phyloP scores from a whole-genome alignment of 768 basidiomycete species.

The Melanogaster broomeanus region DNA sequence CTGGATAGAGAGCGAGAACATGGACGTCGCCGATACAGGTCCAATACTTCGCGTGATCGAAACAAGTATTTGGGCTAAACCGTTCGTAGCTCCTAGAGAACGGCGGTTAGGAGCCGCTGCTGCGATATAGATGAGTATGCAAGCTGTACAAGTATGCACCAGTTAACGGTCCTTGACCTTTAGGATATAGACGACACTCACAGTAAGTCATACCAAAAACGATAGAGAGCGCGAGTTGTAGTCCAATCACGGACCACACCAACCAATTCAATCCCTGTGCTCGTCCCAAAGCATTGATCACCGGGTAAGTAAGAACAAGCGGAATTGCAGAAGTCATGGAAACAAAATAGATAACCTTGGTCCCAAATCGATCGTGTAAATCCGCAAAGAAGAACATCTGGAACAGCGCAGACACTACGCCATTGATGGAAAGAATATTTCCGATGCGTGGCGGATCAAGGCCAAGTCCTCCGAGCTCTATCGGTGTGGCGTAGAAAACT shows the following conservation, averaged over 20 bases:
- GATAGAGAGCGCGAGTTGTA: conserved; percentile 51
- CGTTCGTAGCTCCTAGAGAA: conserved; percentile 74
- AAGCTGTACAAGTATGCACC: conserved; percentile 41
- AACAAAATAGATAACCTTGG: conserved; percentile 56
- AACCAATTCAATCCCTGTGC: conserved; percentile 43
- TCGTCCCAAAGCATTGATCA: conserved; percentile 58
- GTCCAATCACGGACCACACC: conserved; percentile 52
- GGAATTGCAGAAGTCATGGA: conserved; percentile 55
- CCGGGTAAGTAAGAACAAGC: conserved; percentile 57
- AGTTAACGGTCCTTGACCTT: not conserved
- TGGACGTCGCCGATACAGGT: conserved; percentile 58
- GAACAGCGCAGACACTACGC: conserved; percentile 62
- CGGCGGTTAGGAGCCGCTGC: conserved; percentile 66
- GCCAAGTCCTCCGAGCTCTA: conserved; percentile 68
- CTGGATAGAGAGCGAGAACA: conserved; percentile 67
- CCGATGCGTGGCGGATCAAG: conserved; percentile 68
- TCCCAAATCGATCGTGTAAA: conserved; percentile 61
- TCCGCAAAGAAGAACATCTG: conserved; percentile 69
- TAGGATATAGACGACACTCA: conserved; percentile 29
- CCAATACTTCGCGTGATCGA: conserved; percentile 49
- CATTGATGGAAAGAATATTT: conserved; percentile 59
- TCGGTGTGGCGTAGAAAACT: conserved; percentile 71
- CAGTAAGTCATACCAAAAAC: conserved; percentile 57
- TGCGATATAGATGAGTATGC: conserved; percentile 70
- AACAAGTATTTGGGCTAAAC: conserved; percentile 50